A percentile compares a stretch with the other conserved stretches of the same genome.
Evolutionary conservation across 2,329 filamentous ascomycete species (phyloP).

Genomic region (Nigrograna mackinnonii): DNA sequence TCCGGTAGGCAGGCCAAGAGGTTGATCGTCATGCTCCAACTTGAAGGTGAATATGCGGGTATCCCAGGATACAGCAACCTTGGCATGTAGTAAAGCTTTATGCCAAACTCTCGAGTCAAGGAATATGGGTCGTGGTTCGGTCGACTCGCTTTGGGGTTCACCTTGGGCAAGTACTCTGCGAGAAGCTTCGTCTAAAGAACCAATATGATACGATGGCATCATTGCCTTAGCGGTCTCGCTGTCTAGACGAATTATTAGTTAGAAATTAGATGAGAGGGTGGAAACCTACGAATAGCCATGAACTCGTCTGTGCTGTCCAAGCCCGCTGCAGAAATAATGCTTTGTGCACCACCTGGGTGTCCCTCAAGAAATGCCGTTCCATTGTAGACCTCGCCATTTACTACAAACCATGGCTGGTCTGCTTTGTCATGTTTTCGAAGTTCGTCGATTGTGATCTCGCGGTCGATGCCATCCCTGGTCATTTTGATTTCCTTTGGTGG

Average conservation of each 20-base stretch:
- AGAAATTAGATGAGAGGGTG: no score
- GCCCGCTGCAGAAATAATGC: conserved; percentile 81
- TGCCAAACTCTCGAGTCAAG: conserved; percentile 73
- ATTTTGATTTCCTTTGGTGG: conserved; percentile 71
- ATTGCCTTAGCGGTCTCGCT: conserved; percentile 90
- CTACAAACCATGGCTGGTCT: conserved; percentile 79
- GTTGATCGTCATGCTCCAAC: conserved; percentile 71
- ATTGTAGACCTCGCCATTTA: conserved; percentile 88
- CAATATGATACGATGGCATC: conserved; percentile 86
- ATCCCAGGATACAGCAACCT: conserved; percentile 73
- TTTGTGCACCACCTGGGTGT: conserved; percentile 85
- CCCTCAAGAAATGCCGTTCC: conserved; percentile 78
- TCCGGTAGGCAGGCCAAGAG: conserved; percentile 77
- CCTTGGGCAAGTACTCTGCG: conserved; percentile 57
- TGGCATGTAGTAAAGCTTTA: conserved; percentile 70
- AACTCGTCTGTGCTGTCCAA: conserved; percentile 87
- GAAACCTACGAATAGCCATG: conserved; percentile 81
- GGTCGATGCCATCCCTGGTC: conserved; percentile 69
- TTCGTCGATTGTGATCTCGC: conserved; percentile 70
- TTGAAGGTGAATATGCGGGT: conserved; percentile 81
- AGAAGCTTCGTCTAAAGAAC: conserved; percentile 68
- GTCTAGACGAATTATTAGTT: conserved; percentile 57
- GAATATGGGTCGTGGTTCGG: conserved; percentile 63
- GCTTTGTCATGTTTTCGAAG: conserved; percentile 69
- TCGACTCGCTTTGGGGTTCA: conserved; percentile 45